Base-by-base conservation (phyloP, 306 rosid genomes). In the Rubus parviflorus region DNA sequence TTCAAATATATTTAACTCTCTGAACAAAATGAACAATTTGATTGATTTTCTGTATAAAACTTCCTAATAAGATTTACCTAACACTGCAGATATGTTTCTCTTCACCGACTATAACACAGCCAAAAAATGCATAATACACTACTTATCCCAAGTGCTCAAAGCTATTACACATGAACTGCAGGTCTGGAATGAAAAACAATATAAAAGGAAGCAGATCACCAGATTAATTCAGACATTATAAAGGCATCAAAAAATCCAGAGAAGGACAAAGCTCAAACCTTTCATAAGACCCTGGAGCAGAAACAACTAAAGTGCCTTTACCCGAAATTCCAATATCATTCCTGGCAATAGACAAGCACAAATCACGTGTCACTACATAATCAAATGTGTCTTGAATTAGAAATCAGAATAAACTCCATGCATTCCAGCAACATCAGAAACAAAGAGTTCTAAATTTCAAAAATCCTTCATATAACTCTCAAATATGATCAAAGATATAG, bases 201-300 rank as follows among this genome's bases (percentile, higher is more conserved):
- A 70, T 37, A 19, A 11, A 38, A 63, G 25, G 49, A 51, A 8
- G 68, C 56, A 38, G 65, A 62, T 45, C 52, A 61, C 68, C 77
- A 41, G 38, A 69, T 48, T 17, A 40, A 25, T 22, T 35, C 38
- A 20, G 37, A n/a, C 25, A 58, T 16, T 16, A 47, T 25, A 12
- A 42, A 70, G 56, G 67, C 60, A 79, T 74, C 63, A 45, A 46
- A n/a, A 15, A 46, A 43, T 4, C 49, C 37, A 53, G 79, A 48
- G 13, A 76, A 54, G 56, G 22, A 82, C 19, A 79, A 70, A 81
- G 57, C 77, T 60, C 63, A 68, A 78, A 92, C 97, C 99, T 92
- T 80, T 95, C 96, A 80, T 97, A 89, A 78, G 94, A 89, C 74
- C 97, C 93, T 78, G 89, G 48, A 68, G 89, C 84, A 73, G 97